Conservation (phyloP, 176 grass and related monocot genomes). For the maize (Zea mays) region DNA sequence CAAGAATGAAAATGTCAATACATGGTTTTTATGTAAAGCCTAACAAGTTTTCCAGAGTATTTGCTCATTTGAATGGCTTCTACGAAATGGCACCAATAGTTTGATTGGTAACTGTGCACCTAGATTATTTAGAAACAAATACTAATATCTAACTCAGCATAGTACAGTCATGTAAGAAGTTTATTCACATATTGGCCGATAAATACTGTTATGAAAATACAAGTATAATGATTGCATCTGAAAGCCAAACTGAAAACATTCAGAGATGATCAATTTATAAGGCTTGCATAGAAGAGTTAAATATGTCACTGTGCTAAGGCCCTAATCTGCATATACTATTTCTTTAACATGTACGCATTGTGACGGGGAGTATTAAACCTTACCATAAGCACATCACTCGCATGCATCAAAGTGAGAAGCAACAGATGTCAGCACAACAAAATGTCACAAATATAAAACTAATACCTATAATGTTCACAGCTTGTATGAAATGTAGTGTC, state of each 20-base stretch:
- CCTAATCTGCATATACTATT: slow-evolving; percentile 14
- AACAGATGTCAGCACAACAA: slow-evolving; percentile 12
- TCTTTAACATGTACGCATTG: slow-evolving; percentile 13
- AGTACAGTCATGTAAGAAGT: slow-evolving; percentile 11
- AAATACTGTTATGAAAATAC: slow-evolving; percentile 13
- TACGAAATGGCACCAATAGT: slow-evolving; percentile 34
- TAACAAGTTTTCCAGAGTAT: slow-evolving; percentile 22
- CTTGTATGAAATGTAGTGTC: slow-evolving; percentile 3
- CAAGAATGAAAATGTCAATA: slow-evolving; percentile 12
- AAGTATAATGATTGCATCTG: slow-evolving; percentile 4
- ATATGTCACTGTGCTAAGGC: slow-evolving; percentile 2
- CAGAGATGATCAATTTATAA: neutral
- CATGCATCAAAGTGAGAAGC: neutral
- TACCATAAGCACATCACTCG: neutral
- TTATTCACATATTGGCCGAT: slow-evolving; percentile 7
- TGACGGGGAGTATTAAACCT: neutral
- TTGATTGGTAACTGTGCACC: slow-evolving; percentile 5
- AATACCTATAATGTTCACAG: slow-evolving; percentile 2
- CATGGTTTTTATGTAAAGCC: slow-evolving; percentile 7
- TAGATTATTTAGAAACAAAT: slow-evolving; percentile 23
- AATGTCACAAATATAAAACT: slow-evolving; percentile 15
- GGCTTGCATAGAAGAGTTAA: slow-evolving; percentile 1
- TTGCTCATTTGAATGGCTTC: neutral
- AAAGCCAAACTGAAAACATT: neutral
- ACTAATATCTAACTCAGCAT: slow-evolving; percentile 20